phyloP scores from a whole-genome alignment of 805 yeast genomes.

The Jamesozyma piceae region DNA sequence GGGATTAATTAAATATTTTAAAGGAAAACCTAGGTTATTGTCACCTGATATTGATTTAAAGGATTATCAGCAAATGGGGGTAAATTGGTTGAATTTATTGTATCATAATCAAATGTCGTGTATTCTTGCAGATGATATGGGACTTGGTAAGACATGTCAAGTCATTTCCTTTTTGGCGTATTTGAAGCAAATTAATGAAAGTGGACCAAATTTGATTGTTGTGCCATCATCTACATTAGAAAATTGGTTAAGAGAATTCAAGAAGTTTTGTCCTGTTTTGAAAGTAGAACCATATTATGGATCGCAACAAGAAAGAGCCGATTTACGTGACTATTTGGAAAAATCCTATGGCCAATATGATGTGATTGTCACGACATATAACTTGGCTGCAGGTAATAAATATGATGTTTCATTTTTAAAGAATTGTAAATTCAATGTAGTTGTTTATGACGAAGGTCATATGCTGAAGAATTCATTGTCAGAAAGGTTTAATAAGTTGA shows the following conservation, averaged over 20 bases:
- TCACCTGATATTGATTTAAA: constrained; percentile 60
- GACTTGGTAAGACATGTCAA: constrained; percentile 93
- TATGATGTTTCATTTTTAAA: constrained; percentile 73
- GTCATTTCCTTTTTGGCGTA: constrained; percentile 87
- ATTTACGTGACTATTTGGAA: constrained; percentile 59
- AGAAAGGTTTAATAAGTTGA: constrained; percentile 79
- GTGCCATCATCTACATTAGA: constrained; percentile 96
- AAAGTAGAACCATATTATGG: constrained; percentile 93
- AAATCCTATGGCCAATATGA: constrained; percentile 53
- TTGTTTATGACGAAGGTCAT: constrained; percentile 97
- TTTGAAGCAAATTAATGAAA: constrained; percentile 49
- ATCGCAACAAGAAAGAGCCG: constrained; percentile 72
- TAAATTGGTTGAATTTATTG: constrained; percentile 81
- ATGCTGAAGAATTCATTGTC: constrained; percentile 83
- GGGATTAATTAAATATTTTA: constrained; percentile 39
- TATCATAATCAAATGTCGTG: constrained; percentile 77
- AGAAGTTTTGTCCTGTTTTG: constrained; percentile 74
- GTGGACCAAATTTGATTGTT: constrained; percentile 84
- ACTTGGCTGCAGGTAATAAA: constrained; percentile 79
- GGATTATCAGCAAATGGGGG: constrained; percentile 91
- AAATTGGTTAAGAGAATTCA: constrained; percentile 93
- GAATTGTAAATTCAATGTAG: constrained; percentile 67
- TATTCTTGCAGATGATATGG: constrained; percentile 98
- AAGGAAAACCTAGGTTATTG: constrained; percentile 61
- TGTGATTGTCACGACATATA: constrained; percentile 90